A percentile compares a stretch with the other conserved stretches of the same genome.
Evolutionary conservation across 2,329 filamentous ascomycete species (phyloP).

Genomic region (Ophiocordyceps robertsii): DNA sequence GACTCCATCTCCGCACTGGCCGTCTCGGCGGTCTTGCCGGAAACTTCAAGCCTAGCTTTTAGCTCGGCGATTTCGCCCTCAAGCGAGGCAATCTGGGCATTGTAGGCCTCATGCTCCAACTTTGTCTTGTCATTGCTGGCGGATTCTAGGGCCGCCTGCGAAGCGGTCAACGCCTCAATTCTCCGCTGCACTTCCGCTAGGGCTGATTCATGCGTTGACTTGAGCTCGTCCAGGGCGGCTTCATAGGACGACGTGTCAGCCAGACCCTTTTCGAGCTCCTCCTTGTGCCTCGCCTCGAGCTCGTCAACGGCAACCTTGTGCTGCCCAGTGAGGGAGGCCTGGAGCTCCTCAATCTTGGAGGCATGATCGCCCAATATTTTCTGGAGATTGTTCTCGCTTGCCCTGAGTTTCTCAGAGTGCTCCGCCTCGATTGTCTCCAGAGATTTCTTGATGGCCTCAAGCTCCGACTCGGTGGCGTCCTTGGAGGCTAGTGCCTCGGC

Average conservation of each 20-base stretch:
- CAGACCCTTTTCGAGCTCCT: constrained; percentile 33
- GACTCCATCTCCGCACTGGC: constrained; percentile 30
- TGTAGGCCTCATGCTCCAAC: constrained; percentile 28
- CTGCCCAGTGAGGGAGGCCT: constrained; percentile 33
- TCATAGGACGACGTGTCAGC: constrained; percentile 32
- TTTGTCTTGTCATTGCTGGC: constrained; percentile 31
- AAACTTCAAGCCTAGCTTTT: constrained; percentile 31
- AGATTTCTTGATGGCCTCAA: constrained; percentile 34
- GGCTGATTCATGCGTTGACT: constrained; percentile 32
- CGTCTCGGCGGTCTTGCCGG: constrained; percentile 29
- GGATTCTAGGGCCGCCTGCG: constrained; percentile 30
- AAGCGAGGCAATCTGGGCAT: constrained; percentile 32
- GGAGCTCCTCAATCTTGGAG: constrained; percentile 35
- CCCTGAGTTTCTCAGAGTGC: constrained; percentile 18
- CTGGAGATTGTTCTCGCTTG: constrained; percentile 18
- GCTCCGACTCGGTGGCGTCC: constrained; percentile 32
- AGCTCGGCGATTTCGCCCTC: constrained; percentile 39
- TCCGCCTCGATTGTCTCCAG: constrained; percentile 28
- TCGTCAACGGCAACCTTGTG: constrained; percentile 33
- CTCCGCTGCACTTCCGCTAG: constrained; percentile 38
- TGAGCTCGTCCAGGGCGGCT: constrained; percentile 34
- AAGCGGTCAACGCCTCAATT: constrained; percentile 37
- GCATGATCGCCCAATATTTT: constrained; percentile 32
- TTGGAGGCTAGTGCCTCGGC: constrained; percentile 33
- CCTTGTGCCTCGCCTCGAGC: constrained; percentile 39